Evolutionary conservation across 257 asterid species (phyloP).

Genomic region (Thymus quinquecostatus): DNA sequence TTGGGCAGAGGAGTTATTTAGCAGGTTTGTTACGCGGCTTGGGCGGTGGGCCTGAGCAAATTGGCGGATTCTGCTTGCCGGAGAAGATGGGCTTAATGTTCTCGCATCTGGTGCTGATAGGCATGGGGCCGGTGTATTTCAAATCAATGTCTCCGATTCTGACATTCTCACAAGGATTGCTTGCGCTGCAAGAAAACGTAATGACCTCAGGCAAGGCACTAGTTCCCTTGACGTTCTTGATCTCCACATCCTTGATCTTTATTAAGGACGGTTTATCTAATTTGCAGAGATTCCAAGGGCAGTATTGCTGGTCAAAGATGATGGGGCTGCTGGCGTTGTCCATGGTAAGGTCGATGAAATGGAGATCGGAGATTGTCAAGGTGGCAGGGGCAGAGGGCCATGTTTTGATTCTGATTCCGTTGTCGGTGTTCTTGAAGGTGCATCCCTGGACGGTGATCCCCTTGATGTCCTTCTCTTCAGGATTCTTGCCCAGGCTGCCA

Average conservation of each 20-base stretch:
- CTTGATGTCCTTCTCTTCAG: constrained; percentile 36
- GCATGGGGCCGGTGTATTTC: constrained; percentile 25
- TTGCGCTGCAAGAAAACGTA: constrained; percentile 44
- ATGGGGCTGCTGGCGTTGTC: constrained; percentile 41
- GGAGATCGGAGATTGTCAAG: constrained; percentile 33
- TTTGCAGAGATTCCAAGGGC: constrained; percentile 47
- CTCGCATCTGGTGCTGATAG: constrained; percentile 38
- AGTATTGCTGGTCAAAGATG: constrained; percentile 51
- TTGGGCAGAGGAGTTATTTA: not conserved
- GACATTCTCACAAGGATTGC: constrained; percentile 47
- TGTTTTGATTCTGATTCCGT: constrained; percentile 51
- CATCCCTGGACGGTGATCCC: constrained; percentile 41
- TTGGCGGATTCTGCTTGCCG: constrained; percentile 46
- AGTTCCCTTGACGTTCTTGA: constrained; percentile 47
- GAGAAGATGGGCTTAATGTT: constrained; percentile 44
- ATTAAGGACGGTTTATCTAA: constrained; percentile 32
- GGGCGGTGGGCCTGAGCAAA: constrained; percentile 25
- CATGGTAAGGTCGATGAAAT: constrained; percentile 40
- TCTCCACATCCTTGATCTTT: constrained; percentile 23
- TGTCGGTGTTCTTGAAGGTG: constrained; percentile 38
- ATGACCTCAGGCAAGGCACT: constrained; percentile 34
- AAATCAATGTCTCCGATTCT: constrained; percentile 48
- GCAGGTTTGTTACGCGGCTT: not conserved
- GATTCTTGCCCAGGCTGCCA: constrained; percentile 46
- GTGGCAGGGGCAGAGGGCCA: constrained; percentile 49